Percentiles rank a stretch among this genome's conserved stretches.
Conservation (phyloP, 2,329 filamentous ascomycete genomes). For the Botryotinia globosa region DNA sequence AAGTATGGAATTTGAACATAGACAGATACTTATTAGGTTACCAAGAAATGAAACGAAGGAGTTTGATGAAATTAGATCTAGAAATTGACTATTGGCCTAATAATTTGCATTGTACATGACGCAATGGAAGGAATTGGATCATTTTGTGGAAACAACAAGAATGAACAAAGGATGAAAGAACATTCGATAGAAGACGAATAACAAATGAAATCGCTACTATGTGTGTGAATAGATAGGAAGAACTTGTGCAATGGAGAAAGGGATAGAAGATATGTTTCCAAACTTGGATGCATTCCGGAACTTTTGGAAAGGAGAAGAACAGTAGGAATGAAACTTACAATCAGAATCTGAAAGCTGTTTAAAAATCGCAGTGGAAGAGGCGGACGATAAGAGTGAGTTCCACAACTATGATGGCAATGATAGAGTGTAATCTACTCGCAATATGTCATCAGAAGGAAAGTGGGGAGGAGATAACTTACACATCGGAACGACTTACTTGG, state of each 20-base stretch:
- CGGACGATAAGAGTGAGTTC: neutral
- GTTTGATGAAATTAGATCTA: neutral
- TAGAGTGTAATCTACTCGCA: no score
- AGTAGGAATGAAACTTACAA: no score
- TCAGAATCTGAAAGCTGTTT: neutral
- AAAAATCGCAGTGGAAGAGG: neutral
- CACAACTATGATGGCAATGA: neutral
- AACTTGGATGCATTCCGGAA: neutral
- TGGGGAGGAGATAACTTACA: neutral
- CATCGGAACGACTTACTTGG: rapidly evolving
- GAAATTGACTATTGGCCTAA: neutral
- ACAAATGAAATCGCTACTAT: neutral
- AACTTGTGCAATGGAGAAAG: neutral
- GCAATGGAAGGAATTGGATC: no score
- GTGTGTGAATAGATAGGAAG: neutral
- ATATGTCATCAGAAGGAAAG: neutral
- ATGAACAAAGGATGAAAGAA: neutral
- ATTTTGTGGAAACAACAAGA: neutral
- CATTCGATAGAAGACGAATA: neutral
- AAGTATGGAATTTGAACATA: neutral
- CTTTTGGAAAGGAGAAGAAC: neutral
- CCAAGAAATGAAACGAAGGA: neutral
- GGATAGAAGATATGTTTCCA: neutral
- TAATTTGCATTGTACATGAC: neutral
- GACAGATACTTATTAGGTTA: neutral